A percentile compares a stretch with the other conserved stretches of the same genome.
These are phyloP conservation scores for Leccinum ponderosum DNA, from an alignment of 1,284 basidiomycete species.

Conservation along the genomic window DNA sequence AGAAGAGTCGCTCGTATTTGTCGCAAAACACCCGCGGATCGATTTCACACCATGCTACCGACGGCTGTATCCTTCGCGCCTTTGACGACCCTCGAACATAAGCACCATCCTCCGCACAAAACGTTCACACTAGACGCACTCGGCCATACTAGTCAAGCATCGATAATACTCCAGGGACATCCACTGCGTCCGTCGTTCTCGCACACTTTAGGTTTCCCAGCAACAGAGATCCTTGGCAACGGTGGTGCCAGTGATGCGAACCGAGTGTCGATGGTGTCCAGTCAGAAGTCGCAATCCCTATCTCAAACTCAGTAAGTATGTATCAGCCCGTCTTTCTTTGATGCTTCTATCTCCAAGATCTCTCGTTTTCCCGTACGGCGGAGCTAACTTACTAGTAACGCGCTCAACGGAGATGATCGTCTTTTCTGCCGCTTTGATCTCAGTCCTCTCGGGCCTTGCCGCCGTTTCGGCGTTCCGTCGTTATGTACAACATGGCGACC, in stretches of 20 bases:
- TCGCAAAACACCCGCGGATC: constrained; percentile 6
- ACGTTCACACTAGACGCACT: background rate
- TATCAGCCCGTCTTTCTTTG: background rate
- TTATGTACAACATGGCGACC: background rate
- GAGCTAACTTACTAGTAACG: background rate
- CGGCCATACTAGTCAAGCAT: background rate
- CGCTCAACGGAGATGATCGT: background rate
- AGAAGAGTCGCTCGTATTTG: background rate
- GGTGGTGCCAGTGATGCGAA: background rate
- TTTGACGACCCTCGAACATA: background rate
- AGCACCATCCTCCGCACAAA: background rate
- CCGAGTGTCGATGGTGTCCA: background rate
- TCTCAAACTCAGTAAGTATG: background rate
- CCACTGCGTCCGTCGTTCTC: constrained; percentile 4
- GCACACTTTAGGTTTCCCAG: background rate
- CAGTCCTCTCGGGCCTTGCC: background rate
- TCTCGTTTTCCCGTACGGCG: background rate
- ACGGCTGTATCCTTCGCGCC: background rate
- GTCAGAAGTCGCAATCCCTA: background rate
- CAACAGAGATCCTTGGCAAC: background rate
- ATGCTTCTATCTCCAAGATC: background rate
- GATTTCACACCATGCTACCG: background rate
- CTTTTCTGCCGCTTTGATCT: background rate
- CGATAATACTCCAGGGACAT: background rate
- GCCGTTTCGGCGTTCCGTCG: background rate